These are phyloP conservation scores for Akanthomyces lecanii DNA, from an alignment of 2,329 filamentous ascomycete species.

Conservation along the genomic window DNA sequence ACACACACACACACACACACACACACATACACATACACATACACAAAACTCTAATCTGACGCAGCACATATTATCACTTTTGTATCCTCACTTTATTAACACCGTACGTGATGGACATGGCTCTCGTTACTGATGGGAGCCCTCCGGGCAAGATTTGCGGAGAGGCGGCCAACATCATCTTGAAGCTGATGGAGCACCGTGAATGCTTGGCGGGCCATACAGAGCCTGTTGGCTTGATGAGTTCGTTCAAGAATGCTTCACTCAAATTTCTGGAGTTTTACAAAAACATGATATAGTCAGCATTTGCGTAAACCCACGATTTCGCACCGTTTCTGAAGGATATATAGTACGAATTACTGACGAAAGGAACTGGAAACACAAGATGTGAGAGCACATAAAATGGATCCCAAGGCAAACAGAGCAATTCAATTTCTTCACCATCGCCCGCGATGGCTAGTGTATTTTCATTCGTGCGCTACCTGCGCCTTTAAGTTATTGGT, in stretches of 20 bases:
- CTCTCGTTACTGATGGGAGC: not conserved
- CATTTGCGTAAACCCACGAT: no score
- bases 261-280: not conserved
- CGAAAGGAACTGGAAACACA: no score
- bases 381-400: no score
- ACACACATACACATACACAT: no score
- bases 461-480: not conserved
- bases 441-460: no score
- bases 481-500: not conserved
- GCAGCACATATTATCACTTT: slow-evolving; percentile 13
- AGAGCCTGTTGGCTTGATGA: not conserved
- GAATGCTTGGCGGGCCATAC: not conserved
- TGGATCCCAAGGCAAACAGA: no score
- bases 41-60: not conserved
- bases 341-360: no score
- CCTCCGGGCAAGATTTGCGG: slow-evolving; percentile 1
- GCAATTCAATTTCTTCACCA: no score
- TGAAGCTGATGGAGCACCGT: not conserved
- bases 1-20: no score
- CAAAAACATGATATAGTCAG: no score
- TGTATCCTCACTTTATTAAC: slow-evolving; percentile 5
- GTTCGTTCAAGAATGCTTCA: slow-evolving; percentile 4
- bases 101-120: not conserved
- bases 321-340: no score
- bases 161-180: slow-evolving; percentile 4